Evolutionary conservation across 192 early-diverging fungal species (phyloP), one percentile per base, ranked within the genome.

Genomic region (Allomyces macrogynus): DNA sequence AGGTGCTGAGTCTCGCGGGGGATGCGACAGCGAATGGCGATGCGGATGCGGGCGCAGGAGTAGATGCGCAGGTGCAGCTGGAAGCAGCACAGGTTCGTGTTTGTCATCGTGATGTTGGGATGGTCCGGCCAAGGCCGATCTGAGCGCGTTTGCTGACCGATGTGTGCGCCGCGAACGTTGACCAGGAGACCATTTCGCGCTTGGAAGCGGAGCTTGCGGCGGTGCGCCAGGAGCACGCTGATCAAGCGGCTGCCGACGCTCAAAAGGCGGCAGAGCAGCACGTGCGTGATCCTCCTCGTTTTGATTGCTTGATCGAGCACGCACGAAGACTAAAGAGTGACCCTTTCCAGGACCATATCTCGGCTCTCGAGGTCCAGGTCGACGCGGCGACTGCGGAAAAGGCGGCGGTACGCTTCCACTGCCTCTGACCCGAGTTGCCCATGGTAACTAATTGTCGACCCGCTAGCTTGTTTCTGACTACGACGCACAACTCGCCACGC

Each of bases 201-300:
- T 67, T 71, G 14, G 71, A 70, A 43, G 68, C 68, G 57, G 73
- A 74, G 27, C 73, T 74, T 5, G 68, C 71, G 61, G 70, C 67
- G 0, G 70, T 69, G 4, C 67, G 64, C 64, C 67, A 74, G 42
- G 68, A 74, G 23, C 67, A 65, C 7, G 44, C 67, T 9, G 72
- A 70, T 16, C 67, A 65, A 23, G 72, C 70, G 24, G 69, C 71
- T 23, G 67, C 67, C 60, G 72, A 72, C 62, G 73, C 71, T 3
- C 43, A 63, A 14, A 65, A 62, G 18, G 72, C 70, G 68, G 67
- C 70, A 70, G 67, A 68, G 22, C 66, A 22, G 43, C 25, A 49
- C 1, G 18, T 24, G 11, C 26, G 26, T 11, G 7, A 22, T 27
- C 16, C 23, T 4, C n/a, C 25, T 32, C 44, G 11, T 67, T 26